These are phyloP conservation scores for Moringa oleifera DNA, from an alignment of 345 rosid genomes.

Conservation along the genomic window DNA sequence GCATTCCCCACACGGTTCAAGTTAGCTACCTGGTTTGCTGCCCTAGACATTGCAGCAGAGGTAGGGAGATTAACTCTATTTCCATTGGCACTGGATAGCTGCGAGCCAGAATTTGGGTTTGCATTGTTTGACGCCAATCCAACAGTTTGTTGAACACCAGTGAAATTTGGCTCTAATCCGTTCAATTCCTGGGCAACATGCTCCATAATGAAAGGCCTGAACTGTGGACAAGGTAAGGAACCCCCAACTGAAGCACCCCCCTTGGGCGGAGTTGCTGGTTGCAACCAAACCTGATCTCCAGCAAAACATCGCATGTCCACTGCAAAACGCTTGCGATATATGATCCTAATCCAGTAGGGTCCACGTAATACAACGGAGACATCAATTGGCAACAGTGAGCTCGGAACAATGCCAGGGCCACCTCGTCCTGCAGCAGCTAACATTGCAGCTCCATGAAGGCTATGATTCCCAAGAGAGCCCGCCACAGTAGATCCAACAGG, in stretches of 20 bases:
- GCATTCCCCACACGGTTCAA: slow-evolving; percentile 71
- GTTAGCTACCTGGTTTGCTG: slow-evolving; percentile 50
- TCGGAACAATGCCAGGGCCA: slow-evolving; percentile 97
- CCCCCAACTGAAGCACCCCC: slow-evolving; percentile 93
- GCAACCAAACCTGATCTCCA: slow-evolving; percentile 99
- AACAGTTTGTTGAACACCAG: slow-evolving; percentile 58
- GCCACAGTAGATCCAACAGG: slow-evolving; percentile 38
- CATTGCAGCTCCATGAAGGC: slow-evolving; percentile 67
- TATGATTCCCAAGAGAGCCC: slow-evolving; percentile 58
- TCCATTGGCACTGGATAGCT: slow-evolving; percentile 52
- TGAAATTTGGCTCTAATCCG: slow-evolving; percentile 74
- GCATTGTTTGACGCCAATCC: slow-evolving; percentile 43
- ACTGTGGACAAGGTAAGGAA: slow-evolving; percentile 97
- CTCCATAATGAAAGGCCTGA: slow-evolving; percentile 99
- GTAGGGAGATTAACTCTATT: slow-evolving; percentile 56
- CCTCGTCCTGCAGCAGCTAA: slow-evolving; percentile 79
- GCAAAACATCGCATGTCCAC: slow-evolving; percentile 99
- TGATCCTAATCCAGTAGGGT: slow-evolving; percentile 94
- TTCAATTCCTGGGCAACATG: slow-evolving; percentile 98
- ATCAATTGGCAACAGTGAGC: slow-evolving; percentile 94
- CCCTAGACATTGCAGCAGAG: slow-evolving; percentile 59
- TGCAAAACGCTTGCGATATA: slow-evolving; percentile 92
- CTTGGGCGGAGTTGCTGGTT: slow-evolving; percentile 98
- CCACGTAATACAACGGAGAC: slow-evolving; percentile 98
- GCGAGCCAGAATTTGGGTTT: slow-evolving; percentile 41